phyloP scores from a whole-genome alignment of 2,329 filamentous ascomycete genomes.

The Beauveria sp. region DNA sequence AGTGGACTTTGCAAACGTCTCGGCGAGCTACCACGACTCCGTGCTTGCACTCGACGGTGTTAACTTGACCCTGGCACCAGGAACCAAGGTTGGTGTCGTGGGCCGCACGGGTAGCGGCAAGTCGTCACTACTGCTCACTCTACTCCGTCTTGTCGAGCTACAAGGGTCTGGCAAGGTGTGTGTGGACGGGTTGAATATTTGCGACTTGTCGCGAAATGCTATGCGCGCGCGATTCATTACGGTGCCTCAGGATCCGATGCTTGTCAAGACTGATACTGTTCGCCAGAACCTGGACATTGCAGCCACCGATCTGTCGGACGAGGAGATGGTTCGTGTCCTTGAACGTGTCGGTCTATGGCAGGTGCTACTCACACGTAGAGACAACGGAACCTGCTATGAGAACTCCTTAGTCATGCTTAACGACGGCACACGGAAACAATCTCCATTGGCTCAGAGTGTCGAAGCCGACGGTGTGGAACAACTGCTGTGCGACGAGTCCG shows the following conservation, averaged over 20 bases:
- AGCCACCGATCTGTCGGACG: slow-evolving; percentile 8
- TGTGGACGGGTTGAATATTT: slow-evolving; percentile 35
- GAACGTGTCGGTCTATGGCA: not conserved
- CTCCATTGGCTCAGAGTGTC: not conserved
- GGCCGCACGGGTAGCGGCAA: slow-evolving; percentile 44
- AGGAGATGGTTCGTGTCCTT: slow-evolving; percentile 9
- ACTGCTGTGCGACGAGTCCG: not conserved
- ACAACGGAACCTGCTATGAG: not conserved
- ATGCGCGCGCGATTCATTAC: slow-evolving; percentile 32
- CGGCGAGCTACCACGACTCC: slow-evolving; percentile 13
- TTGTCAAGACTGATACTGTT: slow-evolving; percentile 13
- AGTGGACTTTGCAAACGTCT: slow-evolving; percentile 15
- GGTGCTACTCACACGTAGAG: not conserved
- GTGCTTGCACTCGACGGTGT: slow-evolving; percentile 32
- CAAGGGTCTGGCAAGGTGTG: slow-evolving; percentile 27
- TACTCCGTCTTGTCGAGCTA: slow-evolving; percentile 38
- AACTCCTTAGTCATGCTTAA: not conserved
- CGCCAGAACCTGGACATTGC: slow-evolving; percentile 13
- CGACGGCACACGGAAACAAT: not conserved
- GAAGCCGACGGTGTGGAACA: not conserved
- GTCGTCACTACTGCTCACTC: slow-evolving; percentile 33
- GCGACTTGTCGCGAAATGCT: slow-evolving; percentile 28
- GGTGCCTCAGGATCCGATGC: slow-evolving; percentile 9
- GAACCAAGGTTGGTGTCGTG: slow-evolving; percentile 40
- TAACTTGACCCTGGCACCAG: slow-evolving; percentile 33